Evolutionary conservation across 2,329 filamentous ascomycete species (phyloP).

Genomic region (Lithohypha guttulata): DNA sequence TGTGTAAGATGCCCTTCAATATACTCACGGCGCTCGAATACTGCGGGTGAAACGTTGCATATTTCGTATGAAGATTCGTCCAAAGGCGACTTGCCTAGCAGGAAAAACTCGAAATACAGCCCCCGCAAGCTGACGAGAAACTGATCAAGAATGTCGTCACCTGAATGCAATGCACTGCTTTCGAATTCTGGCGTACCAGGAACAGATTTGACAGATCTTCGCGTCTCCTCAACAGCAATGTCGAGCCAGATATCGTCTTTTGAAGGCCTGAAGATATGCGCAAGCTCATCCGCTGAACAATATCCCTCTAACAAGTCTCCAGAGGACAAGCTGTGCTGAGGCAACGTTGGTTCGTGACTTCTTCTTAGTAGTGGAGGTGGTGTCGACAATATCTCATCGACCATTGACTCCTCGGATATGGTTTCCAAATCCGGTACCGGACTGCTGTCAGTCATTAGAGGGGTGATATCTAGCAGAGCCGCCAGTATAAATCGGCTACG

Average conservation of each 20-base stretch:
- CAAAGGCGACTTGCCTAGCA: constrained; percentile 21
- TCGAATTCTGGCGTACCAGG: background rate
- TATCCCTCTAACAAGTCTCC: constrained; percentile 21
- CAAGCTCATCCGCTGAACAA: constrained; percentile 13
- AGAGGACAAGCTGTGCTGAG: constrained; percentile 15
- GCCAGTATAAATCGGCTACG: constrained; percentile 20
- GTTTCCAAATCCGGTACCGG: constrained; percentile 19
- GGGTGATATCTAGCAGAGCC: constrained; percentile 23
- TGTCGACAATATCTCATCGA: constrained; percentile 8
- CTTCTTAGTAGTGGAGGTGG: too few relatives aligned
- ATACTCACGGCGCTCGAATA: constrained; percentile 22
- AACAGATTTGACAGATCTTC: constrained; percentile 7
- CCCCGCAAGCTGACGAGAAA: constrained; percentile 21
- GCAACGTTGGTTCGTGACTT: background rate
- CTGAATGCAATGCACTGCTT: constrained; percentile 6
- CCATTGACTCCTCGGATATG: constrained; percentile 10
- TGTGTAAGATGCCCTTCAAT: constrained; percentile 23
- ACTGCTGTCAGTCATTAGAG: constrained; percentile 23
- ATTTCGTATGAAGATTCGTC: constrained; percentile 23
- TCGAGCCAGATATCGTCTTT: constrained; percentile 21
- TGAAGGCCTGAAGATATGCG: background rate
- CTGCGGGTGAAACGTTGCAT: constrained; percentile 23
- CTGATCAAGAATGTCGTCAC: constrained; percentile 19
- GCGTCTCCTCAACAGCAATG: constrained; percentile 18
- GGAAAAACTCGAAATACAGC: constrained; percentile 24